Percentiles rank a stretch among this genome's conserved stretches.
phyloP scores from a whole-genome alignment of 2,329 filamentous ascomycete species.

The Cylindrodendrum hubeiense region DNA sequence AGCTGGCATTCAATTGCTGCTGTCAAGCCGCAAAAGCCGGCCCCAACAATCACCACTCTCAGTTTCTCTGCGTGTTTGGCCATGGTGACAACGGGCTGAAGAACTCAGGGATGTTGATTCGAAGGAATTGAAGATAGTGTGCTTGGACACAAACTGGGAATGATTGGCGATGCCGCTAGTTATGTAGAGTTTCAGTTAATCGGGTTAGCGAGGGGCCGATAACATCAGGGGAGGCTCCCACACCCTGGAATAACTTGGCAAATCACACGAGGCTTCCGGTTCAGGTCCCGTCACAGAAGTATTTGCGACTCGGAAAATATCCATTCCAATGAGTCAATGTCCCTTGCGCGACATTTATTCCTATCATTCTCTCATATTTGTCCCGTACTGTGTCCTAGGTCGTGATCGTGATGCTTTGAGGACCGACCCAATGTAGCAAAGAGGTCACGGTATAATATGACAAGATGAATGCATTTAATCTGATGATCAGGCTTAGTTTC shows the following conservation, averaged over 20 bases:
- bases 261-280: background rate
- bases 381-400: too few species aligned
- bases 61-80: background rate
- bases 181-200: background rate
- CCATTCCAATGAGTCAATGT: too few species aligned
- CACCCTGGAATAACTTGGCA: background rate
- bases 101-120: background rate
- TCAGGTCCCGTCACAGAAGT: background rate
- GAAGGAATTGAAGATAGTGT: background rate
- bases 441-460: too few species aligned
- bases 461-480: too few species aligned
- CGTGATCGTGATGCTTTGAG: too few species aligned
- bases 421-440: too few species aligned
- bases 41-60: slow-evolving; percentile 35
- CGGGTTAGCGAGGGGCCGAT: background rate
- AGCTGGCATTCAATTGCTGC: slow-evolving; percentile 34
- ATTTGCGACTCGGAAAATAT: too few species aligned
- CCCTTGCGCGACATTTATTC: too few species aligned
- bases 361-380: too few species aligned
- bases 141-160: background rate
- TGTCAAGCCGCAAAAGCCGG: slow-evolving; percentile 33
- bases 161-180: background rate
- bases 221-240: background rate
- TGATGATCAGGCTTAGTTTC: too few species aligned
- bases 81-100: background rate